A percentile compares a stretch with the other conserved stretches of the same genome.
Evolutionary conservation across 2,329 filamentous ascomycete species (phyloP).

Genomic region (Aureobasidium uvarum): DNA sequence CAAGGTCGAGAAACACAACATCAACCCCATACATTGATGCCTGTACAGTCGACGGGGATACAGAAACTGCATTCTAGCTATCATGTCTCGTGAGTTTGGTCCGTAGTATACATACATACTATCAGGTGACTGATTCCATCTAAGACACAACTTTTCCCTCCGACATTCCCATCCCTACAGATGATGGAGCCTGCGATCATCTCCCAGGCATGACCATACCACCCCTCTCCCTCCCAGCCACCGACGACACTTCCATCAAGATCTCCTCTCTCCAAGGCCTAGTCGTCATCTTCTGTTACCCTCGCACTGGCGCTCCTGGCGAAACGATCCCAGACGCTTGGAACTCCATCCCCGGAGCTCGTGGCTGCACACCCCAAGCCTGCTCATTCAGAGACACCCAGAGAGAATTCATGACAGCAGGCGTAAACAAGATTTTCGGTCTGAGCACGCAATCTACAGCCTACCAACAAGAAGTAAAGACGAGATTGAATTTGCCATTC

Average conservation of each 20-base stretch:
- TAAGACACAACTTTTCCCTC: slow-evolving; percentile 34
- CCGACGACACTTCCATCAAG: slow-evolving; percentile 37
- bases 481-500: slow-evolving; percentile 43
- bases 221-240: slow-evolving; percentile 39
- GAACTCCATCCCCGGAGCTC: slow-evolving; percentile 46
- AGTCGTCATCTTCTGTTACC: slow-evolving; percentile 47
- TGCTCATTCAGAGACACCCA: slow-evolving; percentile 45
- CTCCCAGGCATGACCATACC: slow-evolving; percentile 36
- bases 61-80: background rate
- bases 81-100: slow-evolving; percentile 14
- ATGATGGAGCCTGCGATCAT: slow-evolving; percentile 46
- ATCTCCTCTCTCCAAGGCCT: slow-evolving; percentile 41
- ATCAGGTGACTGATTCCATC: background rate
- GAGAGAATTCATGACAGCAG: slow-evolving; percentile 34
- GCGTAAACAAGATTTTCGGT: slow-evolving; percentile 42
- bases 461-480: slow-evolving; percentile 43
- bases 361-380: slow-evolving; percentile 48
- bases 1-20: slow-evolving; percentile 18
- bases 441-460: slow-evolving; percentile 43
- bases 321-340: slow-evolving; percentile 45
- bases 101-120: no score
- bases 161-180: slow-evolving; percentile 41
- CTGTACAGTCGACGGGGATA: background rate
- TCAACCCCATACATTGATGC: background rate
- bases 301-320: slow-evolving; percentile 42